phyloP scores from a whole-genome alignment of 2,329 filamentous ascomycete species.

The Dissoconium aciculare region DNA sequence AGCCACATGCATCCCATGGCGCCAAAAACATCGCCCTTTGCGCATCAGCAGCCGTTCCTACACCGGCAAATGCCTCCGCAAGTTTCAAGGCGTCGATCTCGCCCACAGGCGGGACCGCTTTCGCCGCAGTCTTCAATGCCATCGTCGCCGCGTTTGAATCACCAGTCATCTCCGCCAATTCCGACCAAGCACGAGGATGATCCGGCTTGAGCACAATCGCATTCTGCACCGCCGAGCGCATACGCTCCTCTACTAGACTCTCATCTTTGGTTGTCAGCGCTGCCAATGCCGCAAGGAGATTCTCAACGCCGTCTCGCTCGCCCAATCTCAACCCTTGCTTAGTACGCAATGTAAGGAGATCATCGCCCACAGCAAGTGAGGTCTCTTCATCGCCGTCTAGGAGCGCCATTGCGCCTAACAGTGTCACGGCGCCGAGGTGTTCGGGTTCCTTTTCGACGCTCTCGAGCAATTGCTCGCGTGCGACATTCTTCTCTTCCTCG shows the following conservation, averaged over 20 bases:
- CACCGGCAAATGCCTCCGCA: conserved; percentile 58
- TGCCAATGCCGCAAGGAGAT: conserved; percentile 62
- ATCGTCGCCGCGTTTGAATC: conserved; percentile 51
- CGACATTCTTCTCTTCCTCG: conserved; percentile 56
- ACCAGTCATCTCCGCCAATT: conserved; percentile 48
- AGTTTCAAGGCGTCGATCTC: conserved; percentile 54
- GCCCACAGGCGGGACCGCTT: conserved; percentile 58
- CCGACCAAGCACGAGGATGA: conserved; percentile 66
- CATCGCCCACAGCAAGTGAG: conserved; percentile 63
- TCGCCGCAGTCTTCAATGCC: conserved; percentile 63
- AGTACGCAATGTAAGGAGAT: conserved; percentile 58
- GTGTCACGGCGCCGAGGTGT: conserved; percentile 64
- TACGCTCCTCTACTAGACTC: conserved; percentile 31
- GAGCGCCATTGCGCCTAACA: conserved; percentile 72
- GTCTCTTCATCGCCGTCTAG: conserved; percentile 67
- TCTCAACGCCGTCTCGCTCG: conserved; percentile 56
- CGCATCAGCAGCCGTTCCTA: conserved; percentile 55
- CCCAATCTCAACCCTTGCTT: conserved; percentile 46
- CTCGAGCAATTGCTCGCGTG: conserved; percentile 64
- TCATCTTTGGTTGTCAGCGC: conserved; percentile 36
- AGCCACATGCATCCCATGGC: conserved; percentile 46
- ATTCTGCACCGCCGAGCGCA: conserved; percentile 51
- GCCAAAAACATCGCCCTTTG: conserved; percentile 65
- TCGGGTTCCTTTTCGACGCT: conserved; percentile 58
- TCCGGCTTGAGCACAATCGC: conserved; percentile 71